Percentiles rank a stretch among this genome's conserved stretches.
Conservation (phyloP, 1,284 basidiomycete genomes). For the Xanthoconium separans region DNA sequence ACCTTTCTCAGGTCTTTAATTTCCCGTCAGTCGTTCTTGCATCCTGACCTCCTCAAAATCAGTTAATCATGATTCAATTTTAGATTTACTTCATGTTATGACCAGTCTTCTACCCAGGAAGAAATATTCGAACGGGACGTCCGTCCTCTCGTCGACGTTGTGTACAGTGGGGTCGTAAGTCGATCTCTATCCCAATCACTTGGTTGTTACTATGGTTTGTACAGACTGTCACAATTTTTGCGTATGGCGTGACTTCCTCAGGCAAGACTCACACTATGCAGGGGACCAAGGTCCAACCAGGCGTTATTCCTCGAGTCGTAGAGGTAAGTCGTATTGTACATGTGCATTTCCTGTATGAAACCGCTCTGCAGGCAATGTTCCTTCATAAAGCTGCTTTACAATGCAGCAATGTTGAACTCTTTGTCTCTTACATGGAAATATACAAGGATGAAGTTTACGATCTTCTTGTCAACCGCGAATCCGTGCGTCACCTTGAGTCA, state of each 20-base stretch:
- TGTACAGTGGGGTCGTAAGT: slow-evolving; percentile 67
- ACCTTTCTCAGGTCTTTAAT: slow-evolving; percentile 62
- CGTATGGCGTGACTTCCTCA: slow-evolving; percentile 80
- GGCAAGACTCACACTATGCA: slow-evolving; percentile 89
- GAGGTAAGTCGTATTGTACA: slow-evolving; percentile 40
- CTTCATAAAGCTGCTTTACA: slow-evolving; percentile 38
- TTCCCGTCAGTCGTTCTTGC: slow-evolving; percentile 55
- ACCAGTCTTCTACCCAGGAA: slow-evolving; percentile 60
- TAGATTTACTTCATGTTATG: slow-evolving; percentile 72
- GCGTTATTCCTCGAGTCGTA: slow-evolving; percentile 78
- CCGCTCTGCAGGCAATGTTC: slow-evolving; percentile 47
- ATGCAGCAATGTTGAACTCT: slow-evolving; percentile 43
- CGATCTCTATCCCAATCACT: neutral
- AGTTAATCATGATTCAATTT: neutral
- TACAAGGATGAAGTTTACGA: slow-evolving; percentile 87
- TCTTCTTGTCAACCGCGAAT: slow-evolving; percentile 67
- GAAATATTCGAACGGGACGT: slow-evolving; percentile 73
- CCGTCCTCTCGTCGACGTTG: slow-evolving; percentile 64
- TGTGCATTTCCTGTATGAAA: neutral
- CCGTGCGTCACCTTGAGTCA: slow-evolving; percentile 37
- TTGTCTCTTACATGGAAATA: slow-evolving; percentile 81
- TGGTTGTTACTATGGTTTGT: neutral
- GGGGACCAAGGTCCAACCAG: slow-evolving; percentile 63
- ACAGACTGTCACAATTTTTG: slow-evolving; percentile 77
- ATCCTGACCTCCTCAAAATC: neutral